Evolutionary conservation across 1,284 basidiomycete species (phyloP), one percentile per base, ranked within the genome.

Genomic region (Austroboletus rostrupii): DNA sequence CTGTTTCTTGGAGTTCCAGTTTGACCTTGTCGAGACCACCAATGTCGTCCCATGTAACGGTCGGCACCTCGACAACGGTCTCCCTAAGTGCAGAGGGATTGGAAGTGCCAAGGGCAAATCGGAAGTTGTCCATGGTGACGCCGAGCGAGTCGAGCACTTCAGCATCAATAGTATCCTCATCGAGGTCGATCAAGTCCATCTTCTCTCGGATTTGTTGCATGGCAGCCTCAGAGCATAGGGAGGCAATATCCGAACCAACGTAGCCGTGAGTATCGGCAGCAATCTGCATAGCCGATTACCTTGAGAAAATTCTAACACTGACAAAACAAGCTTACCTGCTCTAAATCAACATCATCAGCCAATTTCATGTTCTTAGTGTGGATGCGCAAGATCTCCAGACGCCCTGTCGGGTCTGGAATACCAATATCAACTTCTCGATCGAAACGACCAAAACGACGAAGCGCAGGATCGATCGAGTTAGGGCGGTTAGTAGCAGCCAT

Each of bases 311-410:
- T 23, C 40, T 37, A 13, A 44, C 49, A 39, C 48, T 20, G 2
- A 45, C 31, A 32, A 13, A 13, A 32, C 26, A 45, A 38, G 12
- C 72, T 46, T 54, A 85, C 87, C 77, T 96, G 92, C 70, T 99
- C 96, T 49, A 99, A 82, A 64, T 99, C 97, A 43, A 99, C 96
- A 62, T 99, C 97, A 52, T 98, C 95, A n/a, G 72, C 83, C 40
- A 99, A 80, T 75, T 98, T 99, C 96, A 99, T 99, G 79, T 99
- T 99, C 86, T 98, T 99, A 52, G 97, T 99, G 78, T 98, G 96
- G 58, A 99, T 99, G 55, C 96, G 90, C 54, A 99, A 84, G 62
- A 99, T 98, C 71, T 99, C 96, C 41, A 98, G 83, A 71, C 97
- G 96, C 51, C 96, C 95, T 53, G 95, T 98, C 0, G 96, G 95